A percentile compares a stretch with the other conserved stretches of the same genome.
These are phyloP conservation scores for Collybia mongolica DNA, from an alignment of 768 basidiomycete genomes.

Conservation along the genomic window DNA sequence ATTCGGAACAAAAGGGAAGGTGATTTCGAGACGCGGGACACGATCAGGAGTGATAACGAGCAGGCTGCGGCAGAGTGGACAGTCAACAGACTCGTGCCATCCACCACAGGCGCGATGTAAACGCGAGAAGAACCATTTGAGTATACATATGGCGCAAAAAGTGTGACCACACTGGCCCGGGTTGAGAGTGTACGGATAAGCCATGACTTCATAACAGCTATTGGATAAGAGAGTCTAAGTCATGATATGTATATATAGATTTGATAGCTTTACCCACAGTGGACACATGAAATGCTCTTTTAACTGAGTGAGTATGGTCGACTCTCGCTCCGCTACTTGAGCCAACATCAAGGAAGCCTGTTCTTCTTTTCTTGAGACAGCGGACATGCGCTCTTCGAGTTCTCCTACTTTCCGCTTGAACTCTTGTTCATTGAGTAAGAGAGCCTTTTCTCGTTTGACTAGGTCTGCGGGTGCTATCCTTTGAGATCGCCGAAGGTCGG, in stretches of 20 bases:
- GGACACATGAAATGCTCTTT: constrained; percentile 68
- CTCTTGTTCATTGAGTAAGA: constrained; percentile 38
- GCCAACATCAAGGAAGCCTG: constrained; percentile 39
- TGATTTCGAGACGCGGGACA: constrained; percentile 45
- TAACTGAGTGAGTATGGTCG: constrained; percentile 45
- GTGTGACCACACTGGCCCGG: constrained; percentile 64
- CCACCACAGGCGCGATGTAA: constrained; percentile 59
- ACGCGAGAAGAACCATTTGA: constrained; percentile 70
- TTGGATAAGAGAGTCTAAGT: constrained; percentile 1
- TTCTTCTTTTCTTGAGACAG: constrained; percentile 38
- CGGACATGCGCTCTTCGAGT: constrained; percentile 38
- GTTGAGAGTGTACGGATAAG: constrained; percentile 55
- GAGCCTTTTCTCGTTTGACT: constrained; percentile 31
- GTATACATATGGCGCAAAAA: constrained; percentile 64
- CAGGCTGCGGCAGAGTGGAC: constrained; percentile 61
- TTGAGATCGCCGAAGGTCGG: constrained; percentile 33
- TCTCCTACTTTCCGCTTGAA: constrained; percentile 32
- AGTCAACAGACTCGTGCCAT: constrained; percentile 69
- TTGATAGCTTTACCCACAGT: constrained; percentile 38
- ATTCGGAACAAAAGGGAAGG: constrained; percentile 67
- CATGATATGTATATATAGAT: background rate
- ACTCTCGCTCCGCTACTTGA: constrained; percentile 40
- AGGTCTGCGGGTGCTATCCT: constrained; percentile 40
- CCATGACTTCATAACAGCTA: constrained; percentile 68
- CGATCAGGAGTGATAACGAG: constrained; percentile 52